phyloP scores from a whole-genome alignment of 768 basidiomycete species.

The Lactarius vividus region DNA sequence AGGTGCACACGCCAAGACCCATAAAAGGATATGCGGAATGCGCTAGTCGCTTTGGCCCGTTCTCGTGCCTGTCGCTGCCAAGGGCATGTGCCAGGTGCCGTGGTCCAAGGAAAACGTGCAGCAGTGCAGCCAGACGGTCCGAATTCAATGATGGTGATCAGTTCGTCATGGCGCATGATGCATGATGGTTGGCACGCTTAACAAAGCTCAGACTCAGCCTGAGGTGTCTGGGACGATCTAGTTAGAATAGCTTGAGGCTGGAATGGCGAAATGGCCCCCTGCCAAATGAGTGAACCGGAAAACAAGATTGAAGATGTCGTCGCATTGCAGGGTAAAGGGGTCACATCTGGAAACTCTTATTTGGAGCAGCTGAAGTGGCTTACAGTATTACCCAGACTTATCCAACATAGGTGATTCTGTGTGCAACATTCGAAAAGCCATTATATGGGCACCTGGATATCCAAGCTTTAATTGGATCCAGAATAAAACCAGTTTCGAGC shows the following conservation, averaged over 20 bases:
- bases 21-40: slow-evolving; percentile 8
- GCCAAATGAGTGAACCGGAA: not conserved
- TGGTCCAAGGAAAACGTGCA: not conserved
- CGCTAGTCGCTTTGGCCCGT: not conserved
- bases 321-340: not conserved
- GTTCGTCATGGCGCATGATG: no score
- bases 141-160: not conserved
- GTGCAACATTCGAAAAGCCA: no score
- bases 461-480: no score
- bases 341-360: not conserved
- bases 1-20: not conserved
- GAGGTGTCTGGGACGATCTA: not conserved
- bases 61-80: not conserved
- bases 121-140: not conserved
- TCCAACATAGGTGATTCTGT: no score
- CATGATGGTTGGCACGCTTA: not conserved
- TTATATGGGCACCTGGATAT: no score
- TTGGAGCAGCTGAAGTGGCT: no score
- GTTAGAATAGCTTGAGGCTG: not conserved
- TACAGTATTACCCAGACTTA: no score
- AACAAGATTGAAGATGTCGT: not conserved
- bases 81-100: not conserved
- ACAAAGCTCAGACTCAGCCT: not conserved
- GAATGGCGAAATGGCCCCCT: no score
- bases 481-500: no score